Percentiles rank a stretch among this genome's conserved stretches.
Conservation (phyloP, 805 yeast species). For the Spathaspora boniae region DNA sequence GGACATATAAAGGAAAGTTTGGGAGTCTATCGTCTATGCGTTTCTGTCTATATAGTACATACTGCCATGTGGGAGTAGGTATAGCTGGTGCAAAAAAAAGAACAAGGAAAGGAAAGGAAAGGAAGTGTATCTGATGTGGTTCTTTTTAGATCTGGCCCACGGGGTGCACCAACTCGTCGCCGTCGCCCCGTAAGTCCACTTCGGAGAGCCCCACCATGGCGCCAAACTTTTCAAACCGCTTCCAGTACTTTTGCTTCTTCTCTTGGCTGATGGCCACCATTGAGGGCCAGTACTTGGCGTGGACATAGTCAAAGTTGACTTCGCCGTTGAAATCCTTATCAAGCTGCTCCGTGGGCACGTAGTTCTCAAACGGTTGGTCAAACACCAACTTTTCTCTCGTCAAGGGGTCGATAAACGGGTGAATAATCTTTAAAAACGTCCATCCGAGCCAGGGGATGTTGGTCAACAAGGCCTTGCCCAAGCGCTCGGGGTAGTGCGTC, state of each 20-base stretch:
- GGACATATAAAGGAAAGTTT: too few relatives aligned
- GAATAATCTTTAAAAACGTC: constrained; percentile 85
- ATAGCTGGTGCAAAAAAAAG: not conserved
- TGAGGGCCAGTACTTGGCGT: constrained; percentile 74
- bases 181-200: constrained; percentile 59
- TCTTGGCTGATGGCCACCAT: constrained; percentile 57
- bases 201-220: constrained; percentile 72
- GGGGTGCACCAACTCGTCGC: constrained; percentile 27
- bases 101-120: not conserved
- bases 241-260: constrained; percentile 61
- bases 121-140: not conserved
- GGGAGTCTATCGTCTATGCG: too few relatives aligned
- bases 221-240: constrained; percentile 72
- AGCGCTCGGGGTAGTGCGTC: constrained; percentile 95
- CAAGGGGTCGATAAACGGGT: constrained; percentile 94
- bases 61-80: not conserved
- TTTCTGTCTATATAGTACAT: constrained; percentile 3
- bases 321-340: constrained; percentile 83
- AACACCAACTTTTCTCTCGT: constrained; percentile 92
- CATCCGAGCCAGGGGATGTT: constrained; percentile 94
- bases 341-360: constrained; percentile 77
- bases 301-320: constrained; percentile 80
- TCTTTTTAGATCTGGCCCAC: constrained; percentile 9
- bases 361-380: constrained; percentile 82
- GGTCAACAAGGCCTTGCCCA: constrained; percentile 87